Base-by-base conservation (phyloP, 805 yeast genomes). In the Yarrowia sp. region DNA sequence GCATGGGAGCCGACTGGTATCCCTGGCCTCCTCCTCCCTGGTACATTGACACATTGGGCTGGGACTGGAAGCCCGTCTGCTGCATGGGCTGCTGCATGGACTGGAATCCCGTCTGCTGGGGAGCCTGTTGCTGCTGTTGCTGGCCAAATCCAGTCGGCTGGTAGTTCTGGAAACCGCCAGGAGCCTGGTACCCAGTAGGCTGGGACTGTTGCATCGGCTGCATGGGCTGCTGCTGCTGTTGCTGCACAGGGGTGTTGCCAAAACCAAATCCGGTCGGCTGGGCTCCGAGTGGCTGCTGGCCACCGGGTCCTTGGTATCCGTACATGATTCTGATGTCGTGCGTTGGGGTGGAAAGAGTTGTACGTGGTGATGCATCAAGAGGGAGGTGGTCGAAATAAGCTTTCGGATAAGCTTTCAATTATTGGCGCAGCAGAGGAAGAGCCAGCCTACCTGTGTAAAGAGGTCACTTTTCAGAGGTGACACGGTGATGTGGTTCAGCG, bases 21-120 rank as follows among this genome's bases (percentile, higher is more conserved):
- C 68, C 63, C 50, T 35, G 58, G 52, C 69, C 66, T 12, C 35
- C 52, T 53, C 58, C 55, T 19, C 58, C 67, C 55, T n/a, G 69
- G 68, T 42, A 67, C 70, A 56, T 48, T 43, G 43, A 43, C 53
- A 26, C 69, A 56, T 53, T 66, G 70, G 49, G 66, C 49, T 66
- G 72, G 3, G 65, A 65, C 48, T 67, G 72, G 45, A 38, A 53
- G 11, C 59, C 59, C 2, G 45, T 38, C 41, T 69, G 72, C 49
- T 64, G 71, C 68, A 64, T 71, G 15, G 70, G 50, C 35, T 69
- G 74, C 69, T 73, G 75, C 52, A 53, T 68, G 12, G 67, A 67
- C 52, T 71, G 73, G 59, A 52, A 70, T 32, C 73, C 74, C 8
- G 72, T 70, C 42, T 70, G 74, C 65, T 72, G 70, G 32, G 32